Evolutionary conservation across 108 stramenopile genomes (phyloP), one percentile per base, ranked within the genome.

Genomic region (Cyclotella baltica): DNA sequence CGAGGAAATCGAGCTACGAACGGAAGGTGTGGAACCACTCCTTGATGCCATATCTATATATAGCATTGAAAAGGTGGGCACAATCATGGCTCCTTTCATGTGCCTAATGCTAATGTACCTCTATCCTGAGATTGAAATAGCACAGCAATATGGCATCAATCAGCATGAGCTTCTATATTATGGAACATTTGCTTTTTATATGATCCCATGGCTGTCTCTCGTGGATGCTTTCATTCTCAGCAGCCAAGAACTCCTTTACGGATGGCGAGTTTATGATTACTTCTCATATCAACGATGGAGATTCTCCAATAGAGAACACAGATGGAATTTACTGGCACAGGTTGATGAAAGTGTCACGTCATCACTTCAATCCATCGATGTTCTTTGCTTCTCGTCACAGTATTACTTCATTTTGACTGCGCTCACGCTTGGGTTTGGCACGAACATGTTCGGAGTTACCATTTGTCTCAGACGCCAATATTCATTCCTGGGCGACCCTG

Each of bases 181-280:
- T 83, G 85, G 87, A 25, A 67, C 87, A 29, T 96, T 96, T 81
- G 89, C 90, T 6, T 55, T 87, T 25, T 82, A 87, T 67, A 87
- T 87, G 72, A 81, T 90, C 51, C 87, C 87, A 16, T 86, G 79
- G 73, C 67, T 61, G 47, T 67, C 89, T n/a, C 10, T 81, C 36
- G 77, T 92, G 74, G 95, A 96, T 67, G 85, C 92, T 9, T 92
- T 93, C 37, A 58, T 96, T 36, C 78, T 94, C 27, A 93, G 92
- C 78, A 80, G 87, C 4, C 92, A 93, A 63, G 95, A 96, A 83
- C 90, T 96, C 31, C 78, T 89, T 4, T 92, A 91, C 67, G 95
- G 95, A 10, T 96, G 93, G 93, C 85, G 88, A 63, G 83, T 96
- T 20, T 89, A 89, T 80, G 95, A 96, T 72, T 96, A 96, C 75